Conservation (phyloP, 1,284 basidiomycete genomes). For the Phellopilus nigrolimitatus region DNA sequence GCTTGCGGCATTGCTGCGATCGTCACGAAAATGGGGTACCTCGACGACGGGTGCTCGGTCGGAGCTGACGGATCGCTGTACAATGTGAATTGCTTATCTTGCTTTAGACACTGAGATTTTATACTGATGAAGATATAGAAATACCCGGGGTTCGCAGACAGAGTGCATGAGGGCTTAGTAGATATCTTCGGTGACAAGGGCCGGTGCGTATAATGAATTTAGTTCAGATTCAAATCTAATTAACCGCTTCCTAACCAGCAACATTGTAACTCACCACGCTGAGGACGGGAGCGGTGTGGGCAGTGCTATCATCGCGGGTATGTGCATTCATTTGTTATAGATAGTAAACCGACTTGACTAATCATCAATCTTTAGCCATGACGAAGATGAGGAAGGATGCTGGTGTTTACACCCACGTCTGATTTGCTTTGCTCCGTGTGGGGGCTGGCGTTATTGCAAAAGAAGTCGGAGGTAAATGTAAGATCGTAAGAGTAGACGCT, state of each 20-base stretch:
- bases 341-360: too few relatives aligned
- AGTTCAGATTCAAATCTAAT: background rate
- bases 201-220: constrained; percentile 51
- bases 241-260: constrained; percentile 37
- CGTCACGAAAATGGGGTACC: constrained; percentile 86
- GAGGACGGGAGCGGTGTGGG: constrained; percentile 96
- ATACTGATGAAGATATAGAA: constrained; percentile 50
- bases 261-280: constrained; percentile 85
- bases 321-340: too few relatives aligned
- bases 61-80: constrained; percentile 92
- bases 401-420: constrained; percentile 29
- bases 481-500: too few relatives aligned
- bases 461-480: background rate
- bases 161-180: constrained; percentile 82
- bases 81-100: constrained; percentile 56
- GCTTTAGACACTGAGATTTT: constrained; percentile 8
- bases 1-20: constrained; percentile 95
- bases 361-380: constrained; percentile 35
- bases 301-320: constrained; percentile 92
- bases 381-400: constrained; percentile 41
- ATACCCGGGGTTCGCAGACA: constrained; percentile 90
- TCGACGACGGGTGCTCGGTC: constrained; percentile 85
- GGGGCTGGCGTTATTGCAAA: background rate
- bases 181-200: constrained; percentile 96
- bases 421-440: constrained; percentile 7